Percentiles rank a stretch among this genome's conserved stretches.
These are phyloP conservation scores for Candida glaebosa DNA, from an alignment of 805 yeast species.

Conservation along the genomic window DNA sequence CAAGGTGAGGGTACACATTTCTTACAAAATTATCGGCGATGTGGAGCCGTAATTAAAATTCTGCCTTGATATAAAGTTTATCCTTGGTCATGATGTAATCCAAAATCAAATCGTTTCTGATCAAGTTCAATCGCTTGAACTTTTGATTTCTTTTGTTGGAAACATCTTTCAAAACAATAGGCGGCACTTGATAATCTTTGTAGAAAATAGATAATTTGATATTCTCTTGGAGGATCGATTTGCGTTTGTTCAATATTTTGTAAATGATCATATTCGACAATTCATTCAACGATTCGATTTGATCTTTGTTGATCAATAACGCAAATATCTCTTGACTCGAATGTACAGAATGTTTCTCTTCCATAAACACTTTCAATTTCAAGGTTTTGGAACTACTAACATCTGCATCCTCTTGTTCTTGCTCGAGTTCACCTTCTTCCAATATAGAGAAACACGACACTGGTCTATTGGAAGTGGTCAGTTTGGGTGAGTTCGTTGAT, in stretches of 20 bases:
- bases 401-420: no score
- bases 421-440: no score
- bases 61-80: slow-evolving; percentile 20
- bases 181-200: neutral
- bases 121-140: neutral
- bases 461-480: no score
- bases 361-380: no score
- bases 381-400: no score
- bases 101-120: slow-evolving; percentile 12
- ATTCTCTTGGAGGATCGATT: neutral
- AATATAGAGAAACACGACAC: no score
- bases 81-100: slow-evolving; percentile 21
- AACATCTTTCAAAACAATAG: neutral
- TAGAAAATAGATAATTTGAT: neutral
- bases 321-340: no score
- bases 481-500: no score
- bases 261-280: neutral
- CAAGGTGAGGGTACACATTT: no score
- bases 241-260: neutral
- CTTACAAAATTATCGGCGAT: no score
- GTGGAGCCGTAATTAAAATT: no score
- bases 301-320: neutral
- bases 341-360: no score
- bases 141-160: neutral
- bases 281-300: neutral